Evolutionary conservation across 2,329 filamentous ascomycete species (phyloP).

Genomic region (Colletotrichum theobromicola): DNA sequence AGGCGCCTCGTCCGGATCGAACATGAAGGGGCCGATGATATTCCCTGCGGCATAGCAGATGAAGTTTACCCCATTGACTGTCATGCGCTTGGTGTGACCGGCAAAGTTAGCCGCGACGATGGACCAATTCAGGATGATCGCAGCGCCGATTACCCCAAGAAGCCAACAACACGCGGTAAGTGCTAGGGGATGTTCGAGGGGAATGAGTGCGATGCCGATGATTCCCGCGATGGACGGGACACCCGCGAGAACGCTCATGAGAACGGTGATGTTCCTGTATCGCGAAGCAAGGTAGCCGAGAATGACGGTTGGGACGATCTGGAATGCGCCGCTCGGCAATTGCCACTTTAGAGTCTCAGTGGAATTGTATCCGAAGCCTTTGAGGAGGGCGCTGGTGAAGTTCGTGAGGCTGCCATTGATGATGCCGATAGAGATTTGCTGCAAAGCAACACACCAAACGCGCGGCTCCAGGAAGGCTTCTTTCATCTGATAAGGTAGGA

Average conservation of each 20-base stretch:
- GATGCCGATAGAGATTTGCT: background rate
- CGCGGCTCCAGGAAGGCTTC: background rate
- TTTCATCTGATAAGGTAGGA: background rate
- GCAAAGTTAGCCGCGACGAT: constrained; percentile 50
- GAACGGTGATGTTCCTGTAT: background rate
- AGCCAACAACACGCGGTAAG: constrained; percentile 60
- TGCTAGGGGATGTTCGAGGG: constrained; percentile 47
- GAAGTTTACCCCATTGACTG: constrained; percentile 55
- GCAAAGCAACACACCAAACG: background rate
- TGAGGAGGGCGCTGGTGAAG: background rate
- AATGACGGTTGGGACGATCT: background rate
- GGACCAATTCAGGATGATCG: constrained; percentile 57
- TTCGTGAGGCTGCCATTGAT: background rate
- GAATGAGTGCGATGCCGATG: constrained; percentile 53
- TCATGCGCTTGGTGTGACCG: constrained; percentile 56
- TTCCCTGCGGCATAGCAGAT: constrained; percentile 53
- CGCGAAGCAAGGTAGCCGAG: background rate
- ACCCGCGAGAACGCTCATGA: background rate
- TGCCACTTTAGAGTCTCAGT: background rate
- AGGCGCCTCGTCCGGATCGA: background rate
- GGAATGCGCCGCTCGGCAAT: background rate
- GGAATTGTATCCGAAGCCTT: background rate
- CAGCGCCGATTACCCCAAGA: constrained; percentile 53
- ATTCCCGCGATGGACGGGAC: constrained; percentile 45
- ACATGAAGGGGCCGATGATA: constrained; percentile 43